Percentiles rank a stretch among this genome's conserved stretches.
Conservation (phyloP, 495 filamentous ascomycete genomes). For the Aspergillus cristatus region DNA sequence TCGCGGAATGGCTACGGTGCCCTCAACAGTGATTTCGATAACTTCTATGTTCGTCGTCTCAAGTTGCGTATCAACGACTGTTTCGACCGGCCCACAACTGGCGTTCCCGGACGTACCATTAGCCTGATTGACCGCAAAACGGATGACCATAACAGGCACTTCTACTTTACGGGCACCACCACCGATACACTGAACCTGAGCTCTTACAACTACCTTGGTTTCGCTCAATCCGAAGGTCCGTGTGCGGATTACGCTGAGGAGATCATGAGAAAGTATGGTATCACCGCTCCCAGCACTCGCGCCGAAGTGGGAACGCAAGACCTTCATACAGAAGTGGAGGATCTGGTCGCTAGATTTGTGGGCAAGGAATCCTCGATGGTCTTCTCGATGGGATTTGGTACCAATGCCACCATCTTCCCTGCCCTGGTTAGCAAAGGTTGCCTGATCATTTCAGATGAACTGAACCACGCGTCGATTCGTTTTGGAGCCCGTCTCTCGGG, state of each 20-base stretch:
- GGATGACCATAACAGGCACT: constrained; percentile 79
- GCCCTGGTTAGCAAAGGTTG: constrained; percentile 85
- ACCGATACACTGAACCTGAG: constrained; percentile 98
- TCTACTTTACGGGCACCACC: constrained; percentile 75
- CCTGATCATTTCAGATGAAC: constrained; percentile 89
- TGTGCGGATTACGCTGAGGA: constrained; percentile 93
- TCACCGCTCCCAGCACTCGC: constrained; percentile 70
- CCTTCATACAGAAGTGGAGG: constrained; percentile 79
- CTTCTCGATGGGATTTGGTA: constrained; percentile 97
- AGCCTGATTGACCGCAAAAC: constrained; percentile 83
- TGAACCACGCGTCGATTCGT: constrained; percentile 96
- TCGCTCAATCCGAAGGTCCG: constrained; percentile 94
- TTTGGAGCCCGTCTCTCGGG: constrained; percentile 90
- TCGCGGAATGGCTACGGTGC: constrained; percentile 83
- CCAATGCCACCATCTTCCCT: constrained; percentile 85
- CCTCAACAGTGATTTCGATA: constrained; percentile 98
- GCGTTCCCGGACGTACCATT: constrained; percentile 89
- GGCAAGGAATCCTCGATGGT: constrained; percentile 92
- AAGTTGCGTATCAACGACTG: constrained; percentile 95
- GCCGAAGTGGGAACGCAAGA: constrained; percentile 82
- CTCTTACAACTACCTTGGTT: constrained; percentile 98
- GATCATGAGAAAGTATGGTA: constrained; percentile 70
- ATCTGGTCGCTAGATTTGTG: constrained; percentile 79
- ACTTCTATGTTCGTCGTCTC: constrained; percentile 87
- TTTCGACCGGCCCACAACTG: constrained; percentile 84